Percentiles rank a stretch among this genome's conserved stretches.
These are phyloP conservation scores for Cercospora citrullina DNA, from an alignment of 2,329 filamentous ascomycete genomes.

Conservation along the genomic window DNA sequence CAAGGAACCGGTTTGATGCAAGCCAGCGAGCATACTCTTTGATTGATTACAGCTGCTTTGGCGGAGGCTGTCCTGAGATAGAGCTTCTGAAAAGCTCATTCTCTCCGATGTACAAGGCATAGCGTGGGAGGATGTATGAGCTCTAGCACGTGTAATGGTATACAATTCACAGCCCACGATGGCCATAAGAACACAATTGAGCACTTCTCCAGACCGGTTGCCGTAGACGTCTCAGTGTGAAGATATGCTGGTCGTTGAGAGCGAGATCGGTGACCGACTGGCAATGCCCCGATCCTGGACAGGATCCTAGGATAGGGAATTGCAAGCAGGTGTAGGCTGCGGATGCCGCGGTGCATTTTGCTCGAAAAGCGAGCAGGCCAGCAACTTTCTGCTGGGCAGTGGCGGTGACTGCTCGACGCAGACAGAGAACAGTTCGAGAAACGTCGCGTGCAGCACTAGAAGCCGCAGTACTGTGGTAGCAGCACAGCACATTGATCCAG, in stretches of 20 bases:
- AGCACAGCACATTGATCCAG: not conserved
- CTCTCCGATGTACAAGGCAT: not conserved
- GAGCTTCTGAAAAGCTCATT: not conserved
- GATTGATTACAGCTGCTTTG: constrained; percentile 10
- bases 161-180: not conserved
- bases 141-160: constrained; percentile 15
- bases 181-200: not conserved
- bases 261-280: constrained; percentile 1
- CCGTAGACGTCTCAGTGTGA: not conserved
- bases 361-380: not conserved
- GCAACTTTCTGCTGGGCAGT: not conserved
- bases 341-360: not conserved
- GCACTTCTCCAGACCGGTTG: not conserved
- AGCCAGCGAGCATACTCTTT: constrained; percentile 9
- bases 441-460: not conserved
- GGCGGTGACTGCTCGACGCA: not conserved
- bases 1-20: constrained; percentile 18
- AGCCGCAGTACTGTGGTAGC: not conserved
- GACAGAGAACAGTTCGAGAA: not conserved
- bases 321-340: not conserved
- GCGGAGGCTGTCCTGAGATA: not conserved
- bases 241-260: not conserved
- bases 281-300: not conserved
- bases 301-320: not conserved
- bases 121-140: constrained; percentile 12